Base-by-base conservation (phyloP, 1,284 basidiomycete species). In the Blastosporella zonata region DNA sequence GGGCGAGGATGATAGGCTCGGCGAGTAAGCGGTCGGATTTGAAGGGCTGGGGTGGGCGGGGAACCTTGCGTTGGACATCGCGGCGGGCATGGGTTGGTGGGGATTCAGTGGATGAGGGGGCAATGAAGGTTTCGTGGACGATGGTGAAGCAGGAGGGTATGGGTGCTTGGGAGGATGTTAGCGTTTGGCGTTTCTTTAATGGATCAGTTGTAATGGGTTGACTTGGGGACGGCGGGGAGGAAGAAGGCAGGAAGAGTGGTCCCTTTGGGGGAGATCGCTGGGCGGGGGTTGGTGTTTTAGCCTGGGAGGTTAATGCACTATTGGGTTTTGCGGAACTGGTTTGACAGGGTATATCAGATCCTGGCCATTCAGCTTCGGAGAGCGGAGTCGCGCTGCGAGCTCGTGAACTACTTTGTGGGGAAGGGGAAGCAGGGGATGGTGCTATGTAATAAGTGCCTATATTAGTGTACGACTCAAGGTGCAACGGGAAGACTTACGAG, bases 1-100 rank as follows among this genome's bases (percentile, higher is more conserved):
- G 75, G 2, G 69, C 78, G 15, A 81, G 60, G 17, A 80, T 64
- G 12, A 66, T 69, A 8, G 70, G 66, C 13, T 68, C 71, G 21
- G 55, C 55, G 36, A 56, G 28, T 39, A 53, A 27, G 20, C 54
- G 53, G 20, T 51, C 52, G 31, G 56, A 55, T 25, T 61, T 63
- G 33, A 56, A 42, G 18, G 69, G 67, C 40, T 63, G 63, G n/a
- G 55, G 55, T 10, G 72, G 71, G 13, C 65, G 67, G 29, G 71
- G 66, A 8, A 74, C 67, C 52, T 66, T 70, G 33, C 72, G 69
- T 18, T 50, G 47, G 13, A 62, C 60, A 37, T 52, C 39, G 22
- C 42, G 52, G 36, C 51, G 53, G 21, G 39, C 40, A 43, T 55
- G 54, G 13, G 20, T 54, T 15, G 39, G 42, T 22, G 51, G 51